Base-by-base conservation (phyloP, 306 rosid genomes). In the Notholithocarpus densiflorus region DNA sequence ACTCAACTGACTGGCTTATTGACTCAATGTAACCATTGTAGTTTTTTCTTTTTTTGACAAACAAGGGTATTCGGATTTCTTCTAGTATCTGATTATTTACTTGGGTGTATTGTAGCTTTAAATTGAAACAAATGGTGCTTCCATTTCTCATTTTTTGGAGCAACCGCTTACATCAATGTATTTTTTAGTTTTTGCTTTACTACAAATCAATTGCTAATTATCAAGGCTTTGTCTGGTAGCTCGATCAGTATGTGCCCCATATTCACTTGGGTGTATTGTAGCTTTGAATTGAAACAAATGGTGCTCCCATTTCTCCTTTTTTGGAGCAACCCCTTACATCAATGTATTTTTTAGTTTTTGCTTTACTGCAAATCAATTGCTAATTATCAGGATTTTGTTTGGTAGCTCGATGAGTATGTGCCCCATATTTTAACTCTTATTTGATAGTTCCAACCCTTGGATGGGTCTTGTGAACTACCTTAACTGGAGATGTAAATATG, bases 1-100 rank as follows among this genome's bases (percentile, higher is more conserved):
- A 84, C 86, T 77, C 21, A 66, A 56, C 69, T 79, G 75, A 70
- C 62, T 21, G 51, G 75, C 57, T 75, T 74, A 77, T 29, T 15
- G 68, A 78, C 80, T 66, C 37, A 2, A 73, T 3, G 5, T 45
- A 48, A 64, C 52, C 48, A 34, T 59, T 19, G 59, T 68, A 59
- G 82, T 66, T 26, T 69, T 48, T 21, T 6, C 2, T 18, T 31
- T 31, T 31, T 31, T 31, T 31, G 34, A 31, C 5, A 31, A 31
- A 31, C n/a, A n/a, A n/a, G n/a, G n/a, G n/a, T n/a, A n/a, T n/a
- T n/a, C n/a, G n/a, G n/a, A n/a, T n/a, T n/a, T n/a, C n/a, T n/a
- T n/a, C n/a, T n/a, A n/a, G n/a, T n/a, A n/a, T n/a, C n/a, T n/a
- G n/a, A n/a, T n/a, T n/a, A n/a, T n/a, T n/a, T n/a, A n/a, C n/a